Evolutionary conservation across 2,329 filamentous ascomycete species (phyloP), one percentile per base, ranked within the genome.

Genomic region (Chaetomiaceae sp.): DNA sequence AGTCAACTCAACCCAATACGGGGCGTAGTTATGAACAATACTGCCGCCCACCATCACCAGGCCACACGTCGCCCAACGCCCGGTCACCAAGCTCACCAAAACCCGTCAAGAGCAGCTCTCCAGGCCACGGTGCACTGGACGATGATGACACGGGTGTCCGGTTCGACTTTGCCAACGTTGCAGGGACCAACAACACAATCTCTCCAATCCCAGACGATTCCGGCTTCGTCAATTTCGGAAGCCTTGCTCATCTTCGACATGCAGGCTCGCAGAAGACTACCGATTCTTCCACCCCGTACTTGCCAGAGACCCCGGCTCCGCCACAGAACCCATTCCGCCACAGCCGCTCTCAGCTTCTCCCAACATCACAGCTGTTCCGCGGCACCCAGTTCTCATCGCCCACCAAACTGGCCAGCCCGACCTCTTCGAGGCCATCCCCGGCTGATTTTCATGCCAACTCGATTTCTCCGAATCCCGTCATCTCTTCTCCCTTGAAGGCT

Each of bases 371-470:
- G 62, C 68, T 83, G 8, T 83, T 83, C 59, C 73, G 70, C 1
- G 75, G 77, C 58, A 82, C 80, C 0, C 80, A 80, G 57, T 70
- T 70, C 29, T 81, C 80, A 2, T 81, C 80, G 1, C 78, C 72
- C 1, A 62, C 74, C 15, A 80, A 75, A 60, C 52, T 69, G 22
- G 65, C 70, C 42, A 83, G 79, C 54, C 80, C 80, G 19, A 82
- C 80, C 0, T 82, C 79, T 1, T 83, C 80, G 1, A 72, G 80
- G 11, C 80, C 80, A 0, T 83, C 80, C 1, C 80, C 80, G 0
- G 68, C 74, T 38, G 60, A 75, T 4, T 73, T 78, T 11, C 61
- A 61, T 14, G 65, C 70, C 22, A 71, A 77, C 47, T 67, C 70
- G 1, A 74, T 76, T 4, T 79, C 78, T 2, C 72, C 77, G 0